Evolutionary conservation across 2,329 filamentous ascomycete genomes (phyloP).

Genomic region (Ascochyta rabiei): DNA sequence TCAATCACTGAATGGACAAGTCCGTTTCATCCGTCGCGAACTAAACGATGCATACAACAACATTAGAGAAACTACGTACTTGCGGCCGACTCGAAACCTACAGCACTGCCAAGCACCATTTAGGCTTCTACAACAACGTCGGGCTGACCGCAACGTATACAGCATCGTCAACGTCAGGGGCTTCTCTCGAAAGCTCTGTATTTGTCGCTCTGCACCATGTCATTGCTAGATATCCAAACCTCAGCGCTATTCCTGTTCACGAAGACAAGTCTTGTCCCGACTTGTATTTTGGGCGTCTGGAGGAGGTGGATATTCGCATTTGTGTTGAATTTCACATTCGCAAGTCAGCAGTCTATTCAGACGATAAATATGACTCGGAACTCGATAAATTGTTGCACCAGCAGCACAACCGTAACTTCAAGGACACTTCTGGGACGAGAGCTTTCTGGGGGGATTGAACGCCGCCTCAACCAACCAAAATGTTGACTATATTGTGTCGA

Average conservation of each 20-base stretch:
- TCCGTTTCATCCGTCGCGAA: neutral
- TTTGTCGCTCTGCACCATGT: conserved; percentile 41
- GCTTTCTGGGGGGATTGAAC: conserved; percentile 49
- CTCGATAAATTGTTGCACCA: conserved; percentile 50
- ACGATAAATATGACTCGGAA: conserved; percentile 45
- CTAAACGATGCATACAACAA: neutral
- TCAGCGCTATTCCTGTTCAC: conserved; percentile 52
- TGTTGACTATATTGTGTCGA: conserved; percentile 15
- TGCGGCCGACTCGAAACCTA: conserved; percentile 52
- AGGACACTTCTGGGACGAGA: conserved; percentile 31
- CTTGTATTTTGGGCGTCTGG: conserved; percentile 54
- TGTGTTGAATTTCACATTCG: conserved; percentile 44
- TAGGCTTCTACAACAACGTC: conserved; percentile 54
- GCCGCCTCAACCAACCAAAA: neutral
- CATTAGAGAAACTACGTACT: conserved; percentile 24
- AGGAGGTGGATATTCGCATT: conserved; percentile 49
- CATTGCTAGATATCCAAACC: conserved; percentile 50
- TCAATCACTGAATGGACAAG: neutral
- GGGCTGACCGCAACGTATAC: conserved; percentile 46
- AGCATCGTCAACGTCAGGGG: neutral
- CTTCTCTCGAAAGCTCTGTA: neutral
- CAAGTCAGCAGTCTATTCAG: conserved; percentile 18
- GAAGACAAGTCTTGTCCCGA: conserved; percentile 47
- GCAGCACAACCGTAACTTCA: conserved; percentile 52
- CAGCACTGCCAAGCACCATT: conserved; percentile 51